Base-by-base conservation (phyloP, 31 red algal genomes). In the Asparagopsis taxiformis region DNA sequence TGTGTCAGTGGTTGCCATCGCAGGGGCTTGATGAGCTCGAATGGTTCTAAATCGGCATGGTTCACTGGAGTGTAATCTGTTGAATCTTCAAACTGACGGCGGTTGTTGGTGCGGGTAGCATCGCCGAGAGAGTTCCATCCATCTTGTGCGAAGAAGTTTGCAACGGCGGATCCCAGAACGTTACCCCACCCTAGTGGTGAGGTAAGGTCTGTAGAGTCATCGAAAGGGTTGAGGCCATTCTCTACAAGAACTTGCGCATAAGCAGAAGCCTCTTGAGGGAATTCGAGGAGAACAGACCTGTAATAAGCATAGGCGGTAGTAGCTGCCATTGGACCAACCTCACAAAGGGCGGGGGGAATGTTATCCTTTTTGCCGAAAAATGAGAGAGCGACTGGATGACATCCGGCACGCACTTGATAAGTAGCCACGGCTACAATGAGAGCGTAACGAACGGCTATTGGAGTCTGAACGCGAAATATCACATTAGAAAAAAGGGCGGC, bases 121-220 rank as follows among this genome's bases (percentile, higher is more conserved):
- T n/a, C n/a, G n/a, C n/a, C n/a, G n/a, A n/a, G n/a, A n/a, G n/a
- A n/a, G n/a, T n/a, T n/a, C n/a, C n/a, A n/a, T n/a, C n/a, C n/a
- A n/a, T n/a, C n/a, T n/a, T n/a, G n/a, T n/a, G n/a, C n/a, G n/a
- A n/a, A n/a, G n/a, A n/a, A n/a, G n/a, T n/a, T n/a, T n/a, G n/a
- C n/a, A n/a, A n/a, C n/a, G n/a, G n/a, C n/a, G n/a, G n/a, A n/a
- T n/a, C n/a, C n/a, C n/a, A n/a, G n/a, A n/a, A n/a, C n/a, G n/a
- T n/a, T n/a, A 41, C 48, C 74, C 74, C 58, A 63, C n/a, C 74
- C 74, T 21, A 65, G 17, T 13, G 46, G 41, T 9, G 74, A 65
- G 34, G 43, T 78, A 24, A 39, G 29, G 37, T 78, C 74, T 30
- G 30, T 60, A 15, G 74, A n/a, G n/a, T n/a, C n/a, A n/a, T n/a